These are phyloP conservation scores for Pythium myriotylum DNA, from an alignment of 352 stramenopile genomes.

Conservation along the genomic window DNA sequence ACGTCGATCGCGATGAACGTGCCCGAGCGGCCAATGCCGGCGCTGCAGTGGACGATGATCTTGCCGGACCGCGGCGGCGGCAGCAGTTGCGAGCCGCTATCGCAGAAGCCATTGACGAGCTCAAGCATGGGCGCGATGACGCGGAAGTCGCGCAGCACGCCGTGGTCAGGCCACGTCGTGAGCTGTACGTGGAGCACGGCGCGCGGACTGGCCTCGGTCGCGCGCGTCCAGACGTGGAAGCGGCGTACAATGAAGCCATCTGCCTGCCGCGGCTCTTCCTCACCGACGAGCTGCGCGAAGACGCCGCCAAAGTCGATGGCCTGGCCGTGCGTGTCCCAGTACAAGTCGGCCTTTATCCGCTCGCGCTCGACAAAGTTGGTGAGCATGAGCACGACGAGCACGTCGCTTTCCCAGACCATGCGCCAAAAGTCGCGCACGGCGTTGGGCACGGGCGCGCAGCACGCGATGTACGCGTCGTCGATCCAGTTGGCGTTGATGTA, in stretches of 20 bases:
- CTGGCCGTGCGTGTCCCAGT: conserved; percentile 59
- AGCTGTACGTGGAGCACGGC: conserved; percentile 75
- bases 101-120: conserved; percentile 53
- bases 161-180: conserved; percentile 80
- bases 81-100: conserved; percentile 27
- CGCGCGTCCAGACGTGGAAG: conserved; percentile 51
- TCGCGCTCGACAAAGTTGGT: conserved; percentile 85
- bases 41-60: conserved; percentile 80
- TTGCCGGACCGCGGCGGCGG: conserved; percentile 29
- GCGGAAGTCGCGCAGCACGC: conserved; percentile 69
- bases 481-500: conserved; percentile 83
- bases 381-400: conserved; percentile 87
- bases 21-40: conserved; percentile 75
- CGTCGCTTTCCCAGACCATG: conserved; percentile 79
- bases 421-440: conserved; percentile 81
- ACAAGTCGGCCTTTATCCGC: conserved; percentile 69
- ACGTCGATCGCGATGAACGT: conserved; percentile 88
- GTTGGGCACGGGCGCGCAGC: conserved; percentile 63
- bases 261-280: conserved; percentile 33
- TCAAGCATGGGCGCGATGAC: conserved; percentile 77
- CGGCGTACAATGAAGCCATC: conserved; percentile 53
- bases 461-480: conserved; percentile 71
- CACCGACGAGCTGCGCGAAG: conserved; percentile 48
- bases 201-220: conserved; percentile 33
- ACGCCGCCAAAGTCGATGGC: conserved; percentile 59